Evolutionary conservation across 2,329 filamentous ascomycete genomes (phyloP), one percentile per base, ranked within the genome.

Genomic region (Colletotrichum caudatum): DNA sequence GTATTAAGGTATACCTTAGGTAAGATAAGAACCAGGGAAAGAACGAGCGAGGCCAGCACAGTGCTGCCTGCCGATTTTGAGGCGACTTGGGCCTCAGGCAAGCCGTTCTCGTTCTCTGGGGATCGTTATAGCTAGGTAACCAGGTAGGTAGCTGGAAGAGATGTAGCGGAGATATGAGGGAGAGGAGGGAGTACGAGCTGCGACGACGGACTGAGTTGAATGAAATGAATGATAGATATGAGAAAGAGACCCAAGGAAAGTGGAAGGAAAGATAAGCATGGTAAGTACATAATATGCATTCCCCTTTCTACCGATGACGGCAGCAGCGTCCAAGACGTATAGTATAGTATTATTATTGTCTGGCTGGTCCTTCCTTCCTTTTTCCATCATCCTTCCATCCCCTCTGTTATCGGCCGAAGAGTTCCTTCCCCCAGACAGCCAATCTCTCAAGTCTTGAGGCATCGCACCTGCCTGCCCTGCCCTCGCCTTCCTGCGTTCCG

Each of bases 351-450:
- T 59, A 33, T 69, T 59, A n/a, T 37, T 48, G 33, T 39, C 69
- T 53, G 46, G 46, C 53, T 57, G 53, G 12, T 29, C 26, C 33
- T 62, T 60, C 46, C 57, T 29, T 66, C 35, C 60, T 35, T 51
- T 37, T 26, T 39, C 26, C 26, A 5, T 54, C 18, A 37, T 61
- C 29, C 41, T 18, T 64, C 61, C 66, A 66, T 64, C 64, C 68
- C 75, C 66, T 72, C 60, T 75, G 71, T 61, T 68, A 66, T 74
- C 69, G 11, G 23, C 44, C 54, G 39, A 39, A 53, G 44, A 64
- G 39, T 73, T 59, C 61, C 66, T 73, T 71, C 59, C 69, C 66
- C 61, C 44, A 7, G 46, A 39, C 58, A 54, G 58, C 44, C 39
- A 59, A 53, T 63, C 20, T n/a, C 33, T 14, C 59, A 20, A 11